Base-by-base conservation (phyloP, 352 stramenopile genomes). In the Globisporangium takayamanum region DNA sequence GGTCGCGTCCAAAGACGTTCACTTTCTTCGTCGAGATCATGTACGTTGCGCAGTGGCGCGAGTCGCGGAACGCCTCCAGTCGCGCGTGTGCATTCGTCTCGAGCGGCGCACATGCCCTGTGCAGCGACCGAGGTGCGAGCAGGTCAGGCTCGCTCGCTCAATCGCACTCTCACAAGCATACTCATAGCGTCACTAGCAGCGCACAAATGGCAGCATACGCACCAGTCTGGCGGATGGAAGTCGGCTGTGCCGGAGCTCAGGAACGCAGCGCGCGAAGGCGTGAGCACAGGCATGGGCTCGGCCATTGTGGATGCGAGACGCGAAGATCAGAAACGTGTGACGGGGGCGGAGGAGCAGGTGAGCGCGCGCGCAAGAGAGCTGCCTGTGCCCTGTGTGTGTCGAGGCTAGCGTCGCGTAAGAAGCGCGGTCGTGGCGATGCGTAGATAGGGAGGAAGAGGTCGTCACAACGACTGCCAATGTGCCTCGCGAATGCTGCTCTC, bases 1-100 rank as follows among this genome's bases (percentile, higher is more conserved):
- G 86, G 59, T 95, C 86, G 30, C 86, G 86, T 0, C 86, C 86
- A 56, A 95, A 93, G 39, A 93, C 59, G 57, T 87, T 94, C 44
- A 95, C 78, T 36, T 75, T 73, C 57, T 94, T 87, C 50, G 81
- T 94, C 36, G 80, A 72, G 52, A 94, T 73, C 80, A 94, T 89
- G 67, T 94, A 92, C 53, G 84, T 94, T 18, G 81, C 84, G 53
- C 84, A 94, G 53, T 92, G 84, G 25, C 80, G 76, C 53, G 68
- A 81, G 53, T 93, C 81, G 25, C 81, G 76, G 55, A 83, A 92
- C 25, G 84, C 84, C 41, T 93, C 84, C 18, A 93, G 65, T 37
- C 84, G 69, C 22, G 80, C 81, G 68, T 93, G 81, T 2, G 73
- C 71, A 57, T 88, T 90, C 44, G 63, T 55, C 39, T 89, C 81